Evolutionary conservation across 1,139 yeast genomes (phyloP), one percentile per base, ranked within the genome.

Genomic region (Komagataea norvegica): DNA sequence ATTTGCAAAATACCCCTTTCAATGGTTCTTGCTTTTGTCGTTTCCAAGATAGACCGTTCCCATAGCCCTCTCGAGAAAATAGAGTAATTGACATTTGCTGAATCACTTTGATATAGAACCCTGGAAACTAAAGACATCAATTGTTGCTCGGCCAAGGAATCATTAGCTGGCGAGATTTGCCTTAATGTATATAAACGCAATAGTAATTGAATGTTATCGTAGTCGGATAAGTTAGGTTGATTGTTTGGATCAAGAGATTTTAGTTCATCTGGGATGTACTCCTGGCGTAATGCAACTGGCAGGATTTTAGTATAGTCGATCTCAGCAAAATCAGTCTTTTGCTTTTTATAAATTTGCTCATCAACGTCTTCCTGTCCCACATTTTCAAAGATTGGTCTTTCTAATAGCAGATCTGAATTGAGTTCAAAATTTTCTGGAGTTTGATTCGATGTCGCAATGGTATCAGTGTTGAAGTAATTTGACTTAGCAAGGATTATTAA

Each of bases 1-100:
- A 93, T 80, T 61, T 93, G 98, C 38, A 91, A 67, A 11, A 89
- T 79, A 37, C 97, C 97, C 59, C 98, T 74, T 61, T 93, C 98
- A 17, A 89, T 80, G 1, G 97, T 89, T 55, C 85, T 79, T 4
- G 95, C 79, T 46, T 79, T 81, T 31, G 70, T 70, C 0, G 95
- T 76, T 59, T 93, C 98, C 30, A 89, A 66, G 14, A 85, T 52
- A 10, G 96, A 86, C 56, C 98, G 73, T 52, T 83, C 86, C 96
- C 97, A 89, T 38, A 93, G 66, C 0, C 95, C 87, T 47, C 93
- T 70, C 4, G 93, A 77, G 54, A 80, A 87, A 4, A 91, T 60
- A 1, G 85, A 64, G 94, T 96, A 88, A 59, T 85, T 83, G 21
- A 74, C 72, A 3, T 65, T 53, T 2, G 49, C 36, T 27, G 63